Conservation (phyloP, 371 early-diverging fungal species). For the Syncephalastrum contaminatum region DNA sequence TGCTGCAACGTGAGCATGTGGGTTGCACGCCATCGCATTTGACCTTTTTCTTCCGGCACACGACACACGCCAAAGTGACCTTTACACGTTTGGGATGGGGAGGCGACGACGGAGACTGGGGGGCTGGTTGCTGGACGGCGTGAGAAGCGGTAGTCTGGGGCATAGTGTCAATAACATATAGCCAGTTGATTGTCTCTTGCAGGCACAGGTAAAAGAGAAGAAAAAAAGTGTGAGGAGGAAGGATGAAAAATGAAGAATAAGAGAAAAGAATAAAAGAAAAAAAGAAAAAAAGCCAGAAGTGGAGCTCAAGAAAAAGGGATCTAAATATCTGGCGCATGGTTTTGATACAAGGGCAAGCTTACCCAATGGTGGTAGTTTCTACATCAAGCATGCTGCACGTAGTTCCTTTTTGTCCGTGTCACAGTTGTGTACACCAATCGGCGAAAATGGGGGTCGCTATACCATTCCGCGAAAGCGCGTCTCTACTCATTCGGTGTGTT, state of each 20-base stretch:
- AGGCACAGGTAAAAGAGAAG: neutral
- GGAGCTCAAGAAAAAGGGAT: no score
- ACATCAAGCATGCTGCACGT: no score
- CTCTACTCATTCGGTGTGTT: no score
- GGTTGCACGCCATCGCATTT: constrained; percentile 52
- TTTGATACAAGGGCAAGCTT: no score
- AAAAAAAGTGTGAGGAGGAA: neutral
- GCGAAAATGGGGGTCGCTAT: no score
- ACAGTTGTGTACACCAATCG: no score
- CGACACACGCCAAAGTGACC: constrained; percentile 45
- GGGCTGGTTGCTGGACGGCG: constrained; percentile 15
- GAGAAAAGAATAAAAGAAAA: constrained; percentile 4
- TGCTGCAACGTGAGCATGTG: constrained; percentile 39
- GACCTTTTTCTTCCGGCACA: constrained; percentile 52
- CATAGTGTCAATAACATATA: constrained; percentile 23
- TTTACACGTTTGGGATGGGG: constrained; percentile 37
- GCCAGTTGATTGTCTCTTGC: neutral
- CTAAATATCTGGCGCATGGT: no score
- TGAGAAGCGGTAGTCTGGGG: constrained; percentile 16
- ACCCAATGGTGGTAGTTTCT: no score
- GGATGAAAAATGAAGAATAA: constrained; percentile 5
- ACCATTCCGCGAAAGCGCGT: no score
- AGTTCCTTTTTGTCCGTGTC: no score
- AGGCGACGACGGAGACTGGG: constrained; percentile 3
- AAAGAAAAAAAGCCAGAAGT: constrained; percentile 2